Base-by-base conservation (phyloP, 2,329 filamentous ascomycete genomes). In the Salinomyces thailandicus region DNA sequence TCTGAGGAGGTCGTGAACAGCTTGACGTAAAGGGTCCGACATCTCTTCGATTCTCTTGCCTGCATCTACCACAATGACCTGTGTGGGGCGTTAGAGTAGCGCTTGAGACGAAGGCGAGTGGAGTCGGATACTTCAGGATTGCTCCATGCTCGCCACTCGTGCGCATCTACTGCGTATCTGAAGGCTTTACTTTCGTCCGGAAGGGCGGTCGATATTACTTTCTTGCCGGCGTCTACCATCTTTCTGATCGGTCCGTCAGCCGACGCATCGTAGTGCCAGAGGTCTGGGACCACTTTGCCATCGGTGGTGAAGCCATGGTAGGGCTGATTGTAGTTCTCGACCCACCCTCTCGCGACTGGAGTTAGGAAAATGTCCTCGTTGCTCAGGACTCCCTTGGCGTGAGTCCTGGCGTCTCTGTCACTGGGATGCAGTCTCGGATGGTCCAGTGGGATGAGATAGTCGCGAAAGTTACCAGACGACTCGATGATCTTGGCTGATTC, bases 301-400 rank as follows among this genome's bases (percentile, higher is more conserved):
- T 85, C 76, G 5, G 61, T 74, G 0, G 81, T 84, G 19, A 85
- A 64, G 15, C 81, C 81, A 51, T 72, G 75, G 54, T 75, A 85
- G 0, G 81, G 79, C 58, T 83, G 77, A 38, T 73, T 49, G 32
- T 52, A 52, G 18, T 50, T 49, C 32, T 50, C 30, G 2, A 49
- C 13, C 49, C 49, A 52, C n/a, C 46, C 43, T 37, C 44, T 38
- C 12, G 49, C 49, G n/a, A 50, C 44, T 17, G 49, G 47, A 13
- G 39, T 41, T n/a, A 52, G 29, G 36, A 50, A 50, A 22, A 52
- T 49, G 14, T 37, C n/a, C 15, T 41, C 38, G 27, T 47, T 46
- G 9, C 42, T 36, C 5, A 49, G 35, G 7, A 49, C 46, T 9
- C 43, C 41, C 33, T 49, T 42, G 9, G 45, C 37, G 29, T 49